Base-by-base conservation (phyloP, 1,139 yeast species). In the Suhomyces bribrorum region DNA sequence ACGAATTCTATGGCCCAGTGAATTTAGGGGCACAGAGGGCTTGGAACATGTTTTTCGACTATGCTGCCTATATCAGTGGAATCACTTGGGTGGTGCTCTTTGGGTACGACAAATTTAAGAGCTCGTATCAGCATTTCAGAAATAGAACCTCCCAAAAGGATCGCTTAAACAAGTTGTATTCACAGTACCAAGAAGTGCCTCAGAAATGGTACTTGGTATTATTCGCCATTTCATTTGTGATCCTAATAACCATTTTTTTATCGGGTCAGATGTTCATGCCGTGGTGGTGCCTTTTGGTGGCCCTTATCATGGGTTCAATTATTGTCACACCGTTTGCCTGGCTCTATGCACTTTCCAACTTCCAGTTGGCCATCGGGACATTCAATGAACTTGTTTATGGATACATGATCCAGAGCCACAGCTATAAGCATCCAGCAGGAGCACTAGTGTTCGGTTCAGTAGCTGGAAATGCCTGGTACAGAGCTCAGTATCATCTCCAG, bases 381-480 rank as follows among this genome's bases (percentile, higher is more conserved):
- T 72, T 75, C 49, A 74, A 75, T 47, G 80, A 74, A 49, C 59
- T 75, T 18, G 50, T 73, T 3, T 74, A 70, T 44, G 80, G 80
- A 0, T 59, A 65, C 42, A 57, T 75, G 65, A 63, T 70, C 4
- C 73, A 74, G 46, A 48, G 54, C 14, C 32, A 38, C 9, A 37
- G 48, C 3, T 38, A 50, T 14, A 53, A 52, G 31, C 78, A 74
- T 42, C 79, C 79, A 0, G 76, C 69, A 2, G 73, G 77, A 8
- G 79, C 77, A 1, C 54, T 73, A 1, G 66, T 73, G 2, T 75
- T 72, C 49, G 77, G 79, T 4, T 68, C 78, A 2, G 59, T 76
- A 12, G 75, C 78, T 0, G 79, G 79, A 1, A 71, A 74, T 50
- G 75, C 79, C 1, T 75, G 79, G 78, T 74, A 75, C 45, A 51